Evolutionary conservation across 495 filamentous ascomycete genomes (phyloP).

Genomic region (Neurospora discreta): DNA sequence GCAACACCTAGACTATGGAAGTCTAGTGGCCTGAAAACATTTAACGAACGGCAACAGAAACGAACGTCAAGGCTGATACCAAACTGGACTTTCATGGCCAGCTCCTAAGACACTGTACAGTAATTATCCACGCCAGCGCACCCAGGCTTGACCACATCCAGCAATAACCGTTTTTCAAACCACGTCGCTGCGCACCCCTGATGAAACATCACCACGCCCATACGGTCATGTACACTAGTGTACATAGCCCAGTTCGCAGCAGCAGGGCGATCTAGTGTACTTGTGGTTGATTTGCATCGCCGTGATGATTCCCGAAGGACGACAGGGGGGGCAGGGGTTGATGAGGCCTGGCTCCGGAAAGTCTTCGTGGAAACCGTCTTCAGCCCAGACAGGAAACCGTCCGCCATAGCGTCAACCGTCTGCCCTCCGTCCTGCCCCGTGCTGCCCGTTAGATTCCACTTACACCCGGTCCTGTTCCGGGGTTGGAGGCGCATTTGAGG

Average conservation of each 20-base stretch:
- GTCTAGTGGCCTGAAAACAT: not conserved
- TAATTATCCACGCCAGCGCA: not conserved
- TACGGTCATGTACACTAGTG: not conserved
- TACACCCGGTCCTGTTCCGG: slow-evolving; percentile 15
- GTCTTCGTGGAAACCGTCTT: slow-evolving; percentile 22
- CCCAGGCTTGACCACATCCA: not conserved
- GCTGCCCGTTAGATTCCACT: slow-evolving; percentile 8
- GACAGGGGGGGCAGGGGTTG: slow-evolving; percentile 15
- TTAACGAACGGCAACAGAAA: not conserved
- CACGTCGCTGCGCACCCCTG: not conserved
- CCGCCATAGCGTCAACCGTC: not conserved
- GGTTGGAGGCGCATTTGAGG: slow-evolving; percentile 6
- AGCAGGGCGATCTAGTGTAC: not conserved
- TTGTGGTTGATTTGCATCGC: not conserved
- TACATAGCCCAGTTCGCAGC: not conserved
- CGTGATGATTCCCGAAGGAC: slow-evolving; percentile 8
- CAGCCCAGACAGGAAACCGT: slow-evolving; percentile 6
- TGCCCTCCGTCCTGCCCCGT: not conserved
- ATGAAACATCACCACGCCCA: not conserved
- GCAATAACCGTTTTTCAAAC: not conserved
- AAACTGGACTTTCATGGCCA: not conserved
- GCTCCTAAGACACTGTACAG: not conserved
- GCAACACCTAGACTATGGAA: too few relatives aligned
- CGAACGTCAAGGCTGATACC: not conserved
- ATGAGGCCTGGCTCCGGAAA: slow-evolving; percentile 20